Conservation (phyloP, 1,139 yeast species). For the Scheffersomyces cryptocercus region DNA sequence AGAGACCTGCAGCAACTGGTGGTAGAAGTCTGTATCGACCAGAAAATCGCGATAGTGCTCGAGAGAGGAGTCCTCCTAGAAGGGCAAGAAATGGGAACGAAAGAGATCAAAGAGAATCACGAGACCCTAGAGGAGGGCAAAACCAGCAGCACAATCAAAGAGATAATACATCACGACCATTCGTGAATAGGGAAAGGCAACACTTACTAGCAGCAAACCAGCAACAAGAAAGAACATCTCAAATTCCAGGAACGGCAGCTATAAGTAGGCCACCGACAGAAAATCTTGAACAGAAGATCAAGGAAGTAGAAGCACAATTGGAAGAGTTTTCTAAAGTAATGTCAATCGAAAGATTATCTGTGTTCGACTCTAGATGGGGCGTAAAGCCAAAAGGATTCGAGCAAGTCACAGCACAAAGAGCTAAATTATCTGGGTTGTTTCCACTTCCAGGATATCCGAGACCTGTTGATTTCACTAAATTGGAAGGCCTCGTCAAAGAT, state of each 20-base stretch:
- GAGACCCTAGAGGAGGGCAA: conserved; percentile 6
- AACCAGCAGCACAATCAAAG: conserved; percentile 1
- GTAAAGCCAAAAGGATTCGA: conserved; percentile 74
- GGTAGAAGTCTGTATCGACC: no score
- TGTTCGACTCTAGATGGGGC: conserved; percentile 69
- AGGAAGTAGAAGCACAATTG: conserved; percentile 11
- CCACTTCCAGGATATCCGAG: conserved; percentile 73
- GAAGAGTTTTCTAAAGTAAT: conserved; percentile 20
- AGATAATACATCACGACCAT: not conserved
- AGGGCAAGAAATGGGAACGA: conserved; percentile 4
- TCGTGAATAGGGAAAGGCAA: no score
- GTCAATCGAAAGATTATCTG: conserved; percentile 34
- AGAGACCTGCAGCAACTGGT: no score
- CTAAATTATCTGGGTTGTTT: conserved; percentile 79
- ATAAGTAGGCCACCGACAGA: not conserved
- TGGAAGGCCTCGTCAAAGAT: conserved; percentile 49
- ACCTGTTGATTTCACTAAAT: conserved; percentile 54
- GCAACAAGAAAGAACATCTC: not conserved
- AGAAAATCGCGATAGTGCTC: no score
- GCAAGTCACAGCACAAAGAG: conserved; percentile 72
- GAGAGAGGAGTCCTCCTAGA: no score
- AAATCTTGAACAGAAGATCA: not conserved
- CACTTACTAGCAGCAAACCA: no score
- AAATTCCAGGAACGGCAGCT: not conserved
- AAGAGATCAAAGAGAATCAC: conserved; percentile 1